Evolutionary conservation across 495 filamentous ascomycete genomes (phyloP), one percentile per base, ranked within the genome.

Genomic region (Pyronema domesticum): DNA sequence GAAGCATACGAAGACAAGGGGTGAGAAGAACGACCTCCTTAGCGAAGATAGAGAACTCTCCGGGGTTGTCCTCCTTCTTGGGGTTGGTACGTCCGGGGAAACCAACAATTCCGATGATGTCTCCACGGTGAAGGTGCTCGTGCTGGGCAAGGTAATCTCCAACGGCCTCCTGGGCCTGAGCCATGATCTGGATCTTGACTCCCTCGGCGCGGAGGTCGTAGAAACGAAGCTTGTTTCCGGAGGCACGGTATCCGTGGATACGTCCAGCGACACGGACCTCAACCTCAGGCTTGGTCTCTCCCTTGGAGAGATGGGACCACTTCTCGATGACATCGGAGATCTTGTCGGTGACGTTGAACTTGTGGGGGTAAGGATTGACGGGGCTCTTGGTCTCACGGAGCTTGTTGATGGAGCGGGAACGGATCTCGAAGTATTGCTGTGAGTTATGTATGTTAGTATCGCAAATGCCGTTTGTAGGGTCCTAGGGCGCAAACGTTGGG

Each of bases 401-500:
- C 74, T 86, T 87, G 66, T 88, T 83, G 75, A 96, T 78, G 46
- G 74, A 74, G 50, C 84, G 79, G 60, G 80, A 86, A 46, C 91
- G 86, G 62, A 98, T 93, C 72, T 98, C 89, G 65, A 94, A 93
- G 72, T 96, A 98, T 89, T 94, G 86, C 85, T 89, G 57, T 11
- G 17, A 23, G 13, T 1, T 40, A 5, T 53, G 8, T 40, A 5
- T 53, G 10, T 47, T 23, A 47, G 45, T 19, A 19, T 30, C 23
- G 23, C 23, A 30, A 30, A 30, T 5, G 40, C 13, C 13, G 48
- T 17, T 8, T 13, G 36, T 51, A 53, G 36, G 15, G 23, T 9
- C 37, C 9, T 34, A 34, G 50, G 36, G 37, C 23, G 68, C 80
- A 69, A 65, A 86, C 83, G 72, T 94, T 95, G n/a, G 93, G 88